Evolutionary conservation across 441 rosid genomes (phyloP).

Genomic region (Erodium trifolium): DNA sequence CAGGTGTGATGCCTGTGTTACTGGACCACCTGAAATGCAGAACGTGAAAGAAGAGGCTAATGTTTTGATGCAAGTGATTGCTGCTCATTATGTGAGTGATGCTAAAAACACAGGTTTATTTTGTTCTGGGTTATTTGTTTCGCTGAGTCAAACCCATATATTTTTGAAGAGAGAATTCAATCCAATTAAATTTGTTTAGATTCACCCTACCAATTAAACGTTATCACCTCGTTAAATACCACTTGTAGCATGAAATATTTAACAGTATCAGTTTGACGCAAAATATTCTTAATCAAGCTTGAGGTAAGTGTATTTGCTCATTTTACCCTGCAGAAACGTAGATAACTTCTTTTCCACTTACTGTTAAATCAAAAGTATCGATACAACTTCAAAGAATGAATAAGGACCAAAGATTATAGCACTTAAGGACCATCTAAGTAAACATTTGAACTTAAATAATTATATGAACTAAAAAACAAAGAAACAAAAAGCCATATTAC

Average conservation of each 20-base stretch:
- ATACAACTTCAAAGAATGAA: not conserved
- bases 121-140: conserved; percentile 1
- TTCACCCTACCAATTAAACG: not conserved
- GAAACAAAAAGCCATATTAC: not conserved
- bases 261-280: not conserved
- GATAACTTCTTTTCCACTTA: not conserved
- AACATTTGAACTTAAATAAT: not conserved
- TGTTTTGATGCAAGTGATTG: conserved; percentile 54
- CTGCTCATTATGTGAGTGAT: conserved; percentile 45
- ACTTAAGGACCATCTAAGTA: not conserved
- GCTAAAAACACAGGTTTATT: not conserved
- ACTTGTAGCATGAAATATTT: not conserved
- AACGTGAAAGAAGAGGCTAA: conserved; percentile 61
- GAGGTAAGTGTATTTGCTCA: not conserved
- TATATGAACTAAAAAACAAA: no score
- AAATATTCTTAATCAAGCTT: not conserved
- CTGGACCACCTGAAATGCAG: conserved; percentile 56
- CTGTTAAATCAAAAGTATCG: not conserved
- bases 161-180: not conserved
- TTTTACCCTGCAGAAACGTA: not conserved
- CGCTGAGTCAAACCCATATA: not conserved
- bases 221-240: not conserved
- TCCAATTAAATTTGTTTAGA: not conserved
- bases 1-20: conserved; percentile 78
- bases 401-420: not conserved